Conservation (phyloP, 176 grass and related monocot genomes). For the Aegilops umbellulata region DNA sequence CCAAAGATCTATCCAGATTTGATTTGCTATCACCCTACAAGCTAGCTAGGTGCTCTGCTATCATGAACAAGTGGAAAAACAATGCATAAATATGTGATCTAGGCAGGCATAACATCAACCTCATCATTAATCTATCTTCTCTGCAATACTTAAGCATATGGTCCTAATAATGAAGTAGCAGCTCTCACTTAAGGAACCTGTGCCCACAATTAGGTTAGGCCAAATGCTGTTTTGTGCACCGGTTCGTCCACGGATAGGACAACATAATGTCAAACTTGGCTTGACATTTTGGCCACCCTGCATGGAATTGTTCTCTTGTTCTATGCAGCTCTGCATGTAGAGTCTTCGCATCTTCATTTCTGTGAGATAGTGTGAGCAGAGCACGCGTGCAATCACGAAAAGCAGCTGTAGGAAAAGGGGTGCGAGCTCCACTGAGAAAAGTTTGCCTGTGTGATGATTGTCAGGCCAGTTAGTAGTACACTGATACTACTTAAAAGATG, state of each 20-base stretch:
- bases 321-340: background rate
- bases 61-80: background rate
- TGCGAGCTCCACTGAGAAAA: too few species aligned
- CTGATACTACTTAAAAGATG: too few species aligned
- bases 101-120: background rate
- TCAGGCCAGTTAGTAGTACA: too few species aligned
- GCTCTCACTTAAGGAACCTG: background rate
- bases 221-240: background rate
- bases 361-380: background rate
- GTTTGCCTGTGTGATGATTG: too few species aligned
- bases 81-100: background rate
- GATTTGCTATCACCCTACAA: conserved; percentile 8
- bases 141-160: conserved; percentile 1
- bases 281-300: conserved; percentile 14
- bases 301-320: background rate
- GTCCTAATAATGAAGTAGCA: background rate
- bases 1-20: background rate
- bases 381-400: conserved; percentile 15
- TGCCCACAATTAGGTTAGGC: background rate
- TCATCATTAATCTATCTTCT: conserved; percentile 2
- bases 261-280: background rate
- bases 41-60: background rate
- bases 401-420: too few species aligned
- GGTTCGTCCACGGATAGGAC: background rate
- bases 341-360: background rate